Conservation (phyloP, 2,329 filamentous ascomycete species). For the Fusarium sp. region DNA sequence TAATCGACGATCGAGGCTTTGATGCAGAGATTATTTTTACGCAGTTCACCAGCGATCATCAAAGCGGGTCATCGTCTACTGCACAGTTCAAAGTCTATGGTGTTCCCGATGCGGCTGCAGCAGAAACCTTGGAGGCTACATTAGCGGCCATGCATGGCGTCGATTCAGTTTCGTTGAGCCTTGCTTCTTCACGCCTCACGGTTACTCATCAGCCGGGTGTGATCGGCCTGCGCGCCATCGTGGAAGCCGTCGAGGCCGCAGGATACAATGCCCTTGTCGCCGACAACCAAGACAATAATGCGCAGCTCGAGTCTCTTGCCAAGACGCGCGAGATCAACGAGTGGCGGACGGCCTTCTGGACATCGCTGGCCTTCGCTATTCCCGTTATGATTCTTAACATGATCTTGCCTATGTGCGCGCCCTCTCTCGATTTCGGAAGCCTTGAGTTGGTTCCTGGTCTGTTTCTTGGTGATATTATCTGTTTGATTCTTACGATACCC, state of each 20-base stretch:
- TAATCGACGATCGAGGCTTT: slow-evolving; percentile 92
- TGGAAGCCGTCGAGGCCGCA: slow-evolving; percentile 84
- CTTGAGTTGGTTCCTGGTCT: slow-evolving; percentile 79
- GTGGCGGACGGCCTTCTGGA: slow-evolving; percentile 86
- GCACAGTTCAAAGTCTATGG: slow-evolving; percentile 90
- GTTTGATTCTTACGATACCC: slow-evolving; percentile 87
- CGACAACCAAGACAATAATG: slow-evolving; percentile 95
- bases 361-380: slow-evolving; percentile 85
- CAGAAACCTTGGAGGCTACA: slow-evolving; percentile 78
- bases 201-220: slow-evolving; percentile 80
- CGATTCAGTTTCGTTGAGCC: slow-evolving; percentile 79
- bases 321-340: slow-evolving; percentile 97
- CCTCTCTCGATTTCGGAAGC: slow-evolving; percentile 82
- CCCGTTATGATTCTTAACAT: slow-evolving; percentile 95
- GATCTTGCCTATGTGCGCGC: slow-evolving; percentile 90
- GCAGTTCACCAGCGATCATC: slow-evolving; percentile 70
- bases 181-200: slow-evolving; percentile 80
- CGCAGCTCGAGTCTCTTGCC: slow-evolving; percentile 93
- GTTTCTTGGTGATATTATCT: slow-evolving; percentile 90
- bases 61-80: slow-evolving; percentile 70
- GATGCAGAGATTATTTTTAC: slow-evolving; percentile 88
- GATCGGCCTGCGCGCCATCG: slow-evolving; percentile 85
- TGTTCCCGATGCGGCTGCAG: slow-evolving; percentile 78
- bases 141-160: slow-evolving; percentile 79
- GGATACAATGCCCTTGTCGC: slow-evolving; percentile 92